phyloP scores from a whole-genome alignment of 75 land plant genomes.

The Pseudotsuga menziesii region DNA sequence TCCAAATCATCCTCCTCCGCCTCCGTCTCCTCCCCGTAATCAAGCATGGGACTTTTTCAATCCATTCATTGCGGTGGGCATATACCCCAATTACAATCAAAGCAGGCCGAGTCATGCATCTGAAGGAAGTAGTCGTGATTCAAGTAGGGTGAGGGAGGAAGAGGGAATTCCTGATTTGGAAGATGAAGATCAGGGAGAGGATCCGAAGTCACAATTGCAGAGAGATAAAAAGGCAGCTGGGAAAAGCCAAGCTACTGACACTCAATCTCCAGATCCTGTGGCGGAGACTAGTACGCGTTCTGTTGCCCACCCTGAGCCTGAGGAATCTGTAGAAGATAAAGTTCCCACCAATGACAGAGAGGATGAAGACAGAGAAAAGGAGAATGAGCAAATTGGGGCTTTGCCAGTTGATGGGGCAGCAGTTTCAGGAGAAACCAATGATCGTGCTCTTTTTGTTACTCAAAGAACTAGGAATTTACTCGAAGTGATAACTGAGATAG shows the following conservation, averaged over 20 bases:
- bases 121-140: slow-evolving; percentile 43
- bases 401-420: slow-evolving; percentile 10
- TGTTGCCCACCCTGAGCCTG: neutral
- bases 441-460: neutral
- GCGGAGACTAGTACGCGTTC: slow-evolving; percentile 2
- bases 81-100: slow-evolving; percentile 23
- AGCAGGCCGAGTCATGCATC: slow-evolving; percentile 17
- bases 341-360: neutral
- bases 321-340: neutral
- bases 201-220: slow-evolving; percentile 13
- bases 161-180: slow-evolving; percentile 78
- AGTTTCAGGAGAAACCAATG: slow-evolving; percentile 14
- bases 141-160: slow-evolving; percentile 50
- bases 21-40: slow-evolving; percentile 54
- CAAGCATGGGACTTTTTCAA: slow-evolving; percentile 67
- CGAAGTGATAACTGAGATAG: slow-evolving; percentile 57
- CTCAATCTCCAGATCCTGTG: neutral
- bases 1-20: slow-evolving; percentile 38
- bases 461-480: slow-evolving; percentile 31
- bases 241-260: neutral
- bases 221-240: slow-evolving; percentile 12
- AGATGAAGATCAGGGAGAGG: slow-evolving; percentile 51
- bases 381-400: neutral
- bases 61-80: slow-evolving; percentile 39
- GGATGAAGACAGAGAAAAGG: neutral